These are phyloP conservation scores for Penicillium robsamsonii DNA, from an alignment of 495 filamentous ascomycete genomes.

Conservation along the genomic window DNA sequence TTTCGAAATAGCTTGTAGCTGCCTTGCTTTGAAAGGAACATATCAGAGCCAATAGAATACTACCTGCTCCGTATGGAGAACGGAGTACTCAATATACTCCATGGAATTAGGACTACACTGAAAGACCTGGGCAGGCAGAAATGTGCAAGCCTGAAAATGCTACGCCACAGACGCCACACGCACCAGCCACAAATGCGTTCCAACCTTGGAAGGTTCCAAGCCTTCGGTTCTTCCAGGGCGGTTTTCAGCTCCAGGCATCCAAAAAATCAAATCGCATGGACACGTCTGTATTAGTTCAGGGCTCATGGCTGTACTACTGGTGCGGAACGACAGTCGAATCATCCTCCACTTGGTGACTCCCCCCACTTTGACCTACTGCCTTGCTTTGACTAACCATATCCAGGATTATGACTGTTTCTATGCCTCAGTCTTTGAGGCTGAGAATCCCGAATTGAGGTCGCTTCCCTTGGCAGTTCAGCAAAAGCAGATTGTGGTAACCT, in stretches of 20 bases:
- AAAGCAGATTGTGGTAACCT: constrained; percentile 91
- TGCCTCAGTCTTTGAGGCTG: constrained; percentile 80
- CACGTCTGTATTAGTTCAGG: constrained; percentile 2
- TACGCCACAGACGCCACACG: neutral
- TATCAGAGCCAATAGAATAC: neutral
- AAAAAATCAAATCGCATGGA: constrained; percentile 14
- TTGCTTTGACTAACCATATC: constrained; percentile 7
- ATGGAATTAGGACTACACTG: too few species aligned
- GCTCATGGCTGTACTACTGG: constrained; percentile 47
- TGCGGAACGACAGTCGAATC: constrained; percentile 61
- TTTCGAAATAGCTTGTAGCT: too few species aligned
- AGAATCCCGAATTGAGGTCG: constrained; percentile 67
- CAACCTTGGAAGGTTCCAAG: neutral
- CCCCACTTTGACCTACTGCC: neutral
- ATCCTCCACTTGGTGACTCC: constrained; percentile 76
- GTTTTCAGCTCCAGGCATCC: constrained; percentile 3
- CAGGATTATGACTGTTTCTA: constrained; percentile 96
- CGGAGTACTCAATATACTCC: too few species aligned
- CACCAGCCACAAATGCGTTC: neutral
- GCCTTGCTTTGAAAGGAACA: neutral
- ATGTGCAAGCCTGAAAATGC: neutral
- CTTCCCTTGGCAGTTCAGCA: constrained; percentile 74
- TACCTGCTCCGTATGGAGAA: too few species aligned
- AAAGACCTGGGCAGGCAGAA: neutral
- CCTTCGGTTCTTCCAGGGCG: neutral